Base-by-base conservation (phyloP, 306 rosid species). In the Prinsepia uniflora region DNA sequence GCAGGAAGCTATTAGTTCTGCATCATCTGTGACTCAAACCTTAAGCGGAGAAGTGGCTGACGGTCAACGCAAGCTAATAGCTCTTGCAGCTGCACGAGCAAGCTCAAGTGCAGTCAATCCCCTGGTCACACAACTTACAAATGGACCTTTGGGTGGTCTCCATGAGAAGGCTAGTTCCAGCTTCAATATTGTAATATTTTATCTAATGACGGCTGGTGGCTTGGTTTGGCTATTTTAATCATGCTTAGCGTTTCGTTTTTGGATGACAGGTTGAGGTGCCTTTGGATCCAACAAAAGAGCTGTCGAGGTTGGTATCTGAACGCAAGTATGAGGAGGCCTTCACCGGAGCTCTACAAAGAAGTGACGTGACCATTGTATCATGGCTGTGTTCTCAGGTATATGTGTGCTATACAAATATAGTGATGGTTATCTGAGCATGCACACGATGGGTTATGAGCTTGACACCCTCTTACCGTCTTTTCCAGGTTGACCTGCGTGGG, bases 371-470 rank as follows among this genome's bases (percentile, higher is more conserved):
- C 62, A 89, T 95, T 64, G 99, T 95, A 52, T 95, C 99, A 20
- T 95, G 99, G 99, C 74, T 95, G 47, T 95, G 99, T 73, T 79
- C 86, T 75, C 99, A 91, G 97, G 97, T 95, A 84, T 95, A 84
- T 70, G 81, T 24, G 81, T 24, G 44, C 30, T 44, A 11, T 12
- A 57, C 45, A 18, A 24, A 44, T 6, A 2, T 24, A 3, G 10
- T 20, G 44, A 10, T 6, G 8, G 24, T 57, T 24, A 43, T 71
- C 66, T 10, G 66, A 17, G 12, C 24, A 24, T 34, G 66, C 40
- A n/a, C n/a, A 53, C 4, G n/a, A 58, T 44, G n/a, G 48, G 52
- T n/a, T 58, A 39, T 30, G 5, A 9, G 45, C 64, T 6, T 17
- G 22, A 43, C 24, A 70, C 45, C 8, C 24, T 50, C 18, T 57